Evolutionary conservation across 805 yeast species (phyloP).

Genomic region (Candida rishiriensis): DNA sequence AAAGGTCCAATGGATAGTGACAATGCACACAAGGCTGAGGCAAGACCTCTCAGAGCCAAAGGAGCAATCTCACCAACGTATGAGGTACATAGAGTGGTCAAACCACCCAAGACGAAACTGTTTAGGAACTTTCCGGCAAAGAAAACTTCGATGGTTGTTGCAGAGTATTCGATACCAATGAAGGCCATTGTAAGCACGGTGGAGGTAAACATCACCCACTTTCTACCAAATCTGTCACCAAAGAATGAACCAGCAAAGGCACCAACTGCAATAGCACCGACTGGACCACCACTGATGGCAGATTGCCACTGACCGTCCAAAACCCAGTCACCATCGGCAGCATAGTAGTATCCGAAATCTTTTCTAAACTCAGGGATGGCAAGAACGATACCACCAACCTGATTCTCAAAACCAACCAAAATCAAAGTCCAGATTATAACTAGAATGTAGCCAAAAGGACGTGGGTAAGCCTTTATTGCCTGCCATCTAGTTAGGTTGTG

Average conservation of each 20-base stretch:
- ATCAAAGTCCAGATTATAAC: constrained; percentile 31
- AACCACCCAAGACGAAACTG: constrained; percentile 41
- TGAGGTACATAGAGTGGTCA: constrained; percentile 35
- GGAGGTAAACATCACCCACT: constrained; percentile 30
- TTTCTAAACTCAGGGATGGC: constrained; percentile 33
- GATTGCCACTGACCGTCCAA: constrained; percentile 43
- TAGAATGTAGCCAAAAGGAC: constrained; percentile 34
- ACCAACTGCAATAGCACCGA: constrained; percentile 33
- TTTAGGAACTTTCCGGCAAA: constrained; percentile 38
- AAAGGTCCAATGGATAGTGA: constrained; percentile 27
- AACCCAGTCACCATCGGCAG: constrained; percentile 23
- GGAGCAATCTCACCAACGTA: constrained; percentile 44
- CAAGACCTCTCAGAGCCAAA: constrained; percentile 35
- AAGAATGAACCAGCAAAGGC: constrained; percentile 31
- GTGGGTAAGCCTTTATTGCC: constrained; percentile 35
- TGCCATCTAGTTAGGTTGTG: constrained; percentile 15
- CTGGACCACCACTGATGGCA: constrained; percentile 32
- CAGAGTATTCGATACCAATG: constrained; percentile 38
- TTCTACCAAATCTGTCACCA: constrained; percentile 35
- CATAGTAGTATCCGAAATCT: constrained; percentile 30
- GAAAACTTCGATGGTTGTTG: constrained; percentile 32
- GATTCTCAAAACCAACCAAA: constrained; percentile 39
- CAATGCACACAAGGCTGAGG: constrained; percentile 35
- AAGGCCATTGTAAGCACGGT: constrained; percentile 30
- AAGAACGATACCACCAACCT: constrained; percentile 35